These are phyloP conservation scores for Tetraselmis chui DNA, from an alignment of 139 green algal species.

Conservation along the genomic window DNA sequence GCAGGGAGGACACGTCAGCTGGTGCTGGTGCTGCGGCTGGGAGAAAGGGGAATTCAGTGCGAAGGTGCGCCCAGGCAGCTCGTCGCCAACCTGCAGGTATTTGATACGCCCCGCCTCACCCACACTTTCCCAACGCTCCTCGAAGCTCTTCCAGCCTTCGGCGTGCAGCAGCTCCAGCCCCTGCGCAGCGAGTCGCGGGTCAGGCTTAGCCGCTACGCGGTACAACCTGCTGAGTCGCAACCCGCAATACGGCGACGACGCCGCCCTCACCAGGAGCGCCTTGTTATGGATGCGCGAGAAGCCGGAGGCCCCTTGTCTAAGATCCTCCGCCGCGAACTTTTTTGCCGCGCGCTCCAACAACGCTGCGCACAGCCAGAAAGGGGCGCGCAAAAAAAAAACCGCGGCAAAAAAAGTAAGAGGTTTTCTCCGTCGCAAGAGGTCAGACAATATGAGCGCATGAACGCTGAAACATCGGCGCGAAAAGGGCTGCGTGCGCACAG, in stretches of 20 bases:
- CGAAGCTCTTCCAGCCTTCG: not conserved
- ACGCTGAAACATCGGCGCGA: not conserved
- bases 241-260: too few relatives aligned
- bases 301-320: not conserved
- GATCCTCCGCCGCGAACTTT: not conserved
- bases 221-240: too few relatives aligned
- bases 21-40: not conserved
- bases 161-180: not conserved
- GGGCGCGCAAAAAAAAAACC: too few relatives aligned
- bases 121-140: not conserved
- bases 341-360: not conserved
- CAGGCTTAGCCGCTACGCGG: too few relatives aligned
- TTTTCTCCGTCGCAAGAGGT: not conserved
- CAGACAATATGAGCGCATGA: not conserved
- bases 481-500: too few relatives aligned
- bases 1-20: not conserved
- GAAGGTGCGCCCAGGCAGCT: not conserved
- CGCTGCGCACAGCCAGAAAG: too few relatives aligned
- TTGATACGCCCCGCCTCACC: not conserved
- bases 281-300: not conserved
- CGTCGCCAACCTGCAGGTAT: not conserved
- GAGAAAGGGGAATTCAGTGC: not conserved
- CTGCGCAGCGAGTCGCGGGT: not conserved
- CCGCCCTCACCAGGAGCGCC: not conserved
- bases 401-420: too few relatives aligned